Evolutionary conservation across 805 yeast species (phyloP).

Genomic region (Wickerhamiella bombiphila): DNA sequence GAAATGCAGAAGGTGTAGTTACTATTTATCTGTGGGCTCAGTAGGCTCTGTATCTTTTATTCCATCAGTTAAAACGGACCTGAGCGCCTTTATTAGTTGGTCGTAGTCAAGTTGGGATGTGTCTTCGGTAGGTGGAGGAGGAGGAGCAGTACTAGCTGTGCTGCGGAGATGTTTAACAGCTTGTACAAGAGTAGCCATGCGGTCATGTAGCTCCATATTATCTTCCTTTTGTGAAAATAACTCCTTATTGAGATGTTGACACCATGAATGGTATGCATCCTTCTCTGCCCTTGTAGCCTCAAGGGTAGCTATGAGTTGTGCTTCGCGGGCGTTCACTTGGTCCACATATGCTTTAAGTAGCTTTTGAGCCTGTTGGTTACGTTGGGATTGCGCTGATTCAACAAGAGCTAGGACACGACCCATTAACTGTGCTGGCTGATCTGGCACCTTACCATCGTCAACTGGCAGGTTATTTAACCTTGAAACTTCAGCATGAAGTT

Average conservation of each 20-base stretch:
- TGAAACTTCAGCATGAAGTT: constrained; percentile 5
- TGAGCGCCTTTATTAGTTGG: too few relatives aligned
- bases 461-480: constrained; percentile 3
- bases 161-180: too few relatives aligned
- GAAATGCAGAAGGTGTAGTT: too few relatives aligned
- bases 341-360: constrained; percentile 7
- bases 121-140: too few relatives aligned
- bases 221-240: neutral
- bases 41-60: too few relatives aligned
- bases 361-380: constrained; percentile 7
- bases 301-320: constrained; percentile 4
- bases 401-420: constrained; percentile 5
- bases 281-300: constrained; percentile 24
- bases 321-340: constrained; percentile 7
- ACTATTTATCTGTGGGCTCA: too few relatives aligned
- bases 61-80: too few relatives aligned
- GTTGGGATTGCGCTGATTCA: constrained; percentile 5
- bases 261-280: constrained; percentile 63
- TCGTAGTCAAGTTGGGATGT: too few relatives aligned
- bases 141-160: too few relatives aligned
- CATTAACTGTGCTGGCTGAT: constrained; percentile 7
- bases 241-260: constrained; percentile 36
- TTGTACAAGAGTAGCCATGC: neutral
- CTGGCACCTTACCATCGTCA: constrained; percentile 3
- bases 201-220: neutral